Base-by-base conservation (phyloP, 768 basidiomycete genomes). In the Stropharia rugosoannulata region DNA sequence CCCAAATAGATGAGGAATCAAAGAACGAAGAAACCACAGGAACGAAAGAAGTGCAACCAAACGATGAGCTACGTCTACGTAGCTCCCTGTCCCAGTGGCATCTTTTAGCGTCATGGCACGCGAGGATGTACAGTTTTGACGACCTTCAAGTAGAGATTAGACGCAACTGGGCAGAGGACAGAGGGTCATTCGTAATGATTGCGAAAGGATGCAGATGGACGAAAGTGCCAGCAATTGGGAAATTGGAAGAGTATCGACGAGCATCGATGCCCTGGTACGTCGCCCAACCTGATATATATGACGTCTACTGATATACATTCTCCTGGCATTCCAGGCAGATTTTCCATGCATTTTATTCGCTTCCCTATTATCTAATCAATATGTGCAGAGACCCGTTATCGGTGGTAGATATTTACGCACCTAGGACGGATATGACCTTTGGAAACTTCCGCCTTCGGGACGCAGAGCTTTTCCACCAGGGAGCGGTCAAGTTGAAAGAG, bases 361-460 rank as follows among this genome's bases (percentile, higher is more conserved):
- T 75, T 41, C 73, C 74, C 8, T 61, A 55, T n/a, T 66, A 70
- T 49, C 13, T 74, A n/a, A 13, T 60, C 5, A 57, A 65, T 35
- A 54, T 67, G 15, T 62, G 66, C 29, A 51, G 56, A 36, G 66
- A 75, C 54, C 77, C 76, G 0, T 59, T 70, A 57, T 62, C 61
- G 8, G 57, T 61, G 9, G 55, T 75, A 11, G 72, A 78, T 51
- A 49, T 80, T 4, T 68, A 73, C 56, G 62, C 72, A 16, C 59
- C 68, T 11, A 69, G 72, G 4, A 60, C 67, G 4, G 75, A 80
- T 42, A 67, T 79, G 29, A 74, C 70, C 6, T 79, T 79, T 46
- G 70, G 73, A 40, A 59, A 73, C 15, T 80, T 78, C 62, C 70
- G 74, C 18, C 58, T 79, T 9, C 70, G 73, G 5, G 77, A 80